phyloP scores from a whole-genome alignment of 192 early-diverging fungal genomes.

The Phycomyces nitens region DNA sequence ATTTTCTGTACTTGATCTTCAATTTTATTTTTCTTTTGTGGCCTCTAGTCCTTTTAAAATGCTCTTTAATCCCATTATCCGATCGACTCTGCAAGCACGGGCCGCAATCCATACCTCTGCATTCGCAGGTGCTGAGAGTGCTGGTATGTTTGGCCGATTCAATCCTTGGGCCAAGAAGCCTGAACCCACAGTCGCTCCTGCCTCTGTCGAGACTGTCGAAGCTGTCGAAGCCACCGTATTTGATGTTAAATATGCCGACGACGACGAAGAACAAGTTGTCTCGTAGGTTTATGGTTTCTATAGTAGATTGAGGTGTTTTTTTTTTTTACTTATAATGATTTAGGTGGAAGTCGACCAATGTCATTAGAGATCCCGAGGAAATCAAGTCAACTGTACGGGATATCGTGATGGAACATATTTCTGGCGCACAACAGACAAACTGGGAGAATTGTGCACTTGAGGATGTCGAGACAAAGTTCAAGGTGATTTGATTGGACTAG shows the following conservation, averaged over 20 bases:
- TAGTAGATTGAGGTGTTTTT: background rate
- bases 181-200: slow-evolving; percentile 23
- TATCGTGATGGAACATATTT: slow-evolving; percentile 23
- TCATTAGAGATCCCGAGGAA: slow-evolving; percentile 23
- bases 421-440: slow-evolving; percentile 10
- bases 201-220: slow-evolving; percentile 14
- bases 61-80: slow-evolving; percentile 2
- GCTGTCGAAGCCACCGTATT: slow-evolving; percentile 13
- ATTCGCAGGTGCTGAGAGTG: slow-evolving; percentile 1
- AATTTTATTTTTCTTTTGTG: slow-evolving; percentile 19
- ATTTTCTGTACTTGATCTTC: background rate
- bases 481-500: slow-evolving; percentile 13
- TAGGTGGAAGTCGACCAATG: slow-evolving; percentile 21
- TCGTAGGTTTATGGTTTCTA: slow-evolving; percentile 5
- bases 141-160: slow-evolving; percentile 18
- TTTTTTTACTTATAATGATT: background rate
- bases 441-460: slow-evolving; percentile 17
- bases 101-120: slow-evolving; percentile 6
- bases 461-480: slow-evolving; percentile 36
- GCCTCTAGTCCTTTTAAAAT: slow-evolving; percentile 5
- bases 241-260: slow-evolving; percentile 23
- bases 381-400: slow-evolving; percentile 19
- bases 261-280: slow-evolving; percentile 15
- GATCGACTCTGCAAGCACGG: slow-evolving; percentile 6
- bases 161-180: slow-evolving; percentile 30